Evolutionary conservation across 2,329 filamentous ascomycete species (phyloP), one percentile per base, ranked within the genome.

Genomic region (Nannizziopsis arthrosporioides): DNA sequence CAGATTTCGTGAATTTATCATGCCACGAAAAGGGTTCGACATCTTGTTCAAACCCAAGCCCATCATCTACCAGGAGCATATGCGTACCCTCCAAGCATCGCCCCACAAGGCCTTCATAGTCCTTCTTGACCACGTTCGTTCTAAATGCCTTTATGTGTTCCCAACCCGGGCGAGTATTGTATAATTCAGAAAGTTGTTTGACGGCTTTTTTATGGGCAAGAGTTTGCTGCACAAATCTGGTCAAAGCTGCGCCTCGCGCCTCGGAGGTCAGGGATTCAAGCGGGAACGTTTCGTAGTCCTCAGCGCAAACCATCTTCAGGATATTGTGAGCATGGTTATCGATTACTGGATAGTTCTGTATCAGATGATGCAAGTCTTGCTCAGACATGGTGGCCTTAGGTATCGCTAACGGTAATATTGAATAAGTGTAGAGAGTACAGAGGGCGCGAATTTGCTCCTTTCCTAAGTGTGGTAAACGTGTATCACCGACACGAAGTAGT

Each of bases 31-130:
- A 84, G 0, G 71, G 61, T 55, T 84, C 74, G 1, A 78, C 74
- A 6, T 75, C 72, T 1, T 69, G 67, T 11, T 70, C 67, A 12
- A 12, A 10, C 45, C 76, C 73, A 6, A 90, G 66, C 0, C 85
- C 82, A 63, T 92, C 85, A 55, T 92, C 86, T n/a, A 93, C 74
- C 1, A 93, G 71, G 9, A 90, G 71, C 1, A 76, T 78, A 61
- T 89, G 80, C 22, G 85, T 84, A 1, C 85, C 85, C 10, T 76
- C 65, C 3, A 93, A 72, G 56, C 85, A 92, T 53, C 70, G 72
- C 39, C 68, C 70, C 9, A 77, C 71, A 70, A 87, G 79, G 2
- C 64, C 73, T 4, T 78, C 68, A 48, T 76, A 74, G 50, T 75
- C 68, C 15, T 66, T 63, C 19, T 69, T 60, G 7, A 77, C 62